Evolutionary conservation across 2,329 filamentous ascomycete species (phyloP), one percentile per base, ranked within the genome.

Genomic region (Hymenoscyphus repandus): DNA sequence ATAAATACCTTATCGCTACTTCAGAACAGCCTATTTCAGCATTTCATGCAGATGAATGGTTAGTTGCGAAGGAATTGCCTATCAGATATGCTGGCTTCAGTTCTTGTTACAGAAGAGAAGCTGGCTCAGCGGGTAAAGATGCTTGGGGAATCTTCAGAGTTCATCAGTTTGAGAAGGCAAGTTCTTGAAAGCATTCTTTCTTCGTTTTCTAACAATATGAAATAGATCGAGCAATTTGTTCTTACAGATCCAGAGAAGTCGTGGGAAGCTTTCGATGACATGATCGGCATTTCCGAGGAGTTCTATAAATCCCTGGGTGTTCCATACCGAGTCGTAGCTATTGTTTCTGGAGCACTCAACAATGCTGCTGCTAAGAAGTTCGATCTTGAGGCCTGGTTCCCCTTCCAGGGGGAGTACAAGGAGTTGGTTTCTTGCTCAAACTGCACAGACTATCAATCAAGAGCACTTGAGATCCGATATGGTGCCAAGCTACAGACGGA

Each of bases 121-220:
- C 93, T 37, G 93, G 93, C 48, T 85, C 88, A 17, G 92, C 93
- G 66, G 86, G 90, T 30, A 87, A 90, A 67, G 90, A 99, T 68
- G 92, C 92, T 1, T 99, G 93, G 93, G 93, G 93, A 50, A 90
- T 97, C 55, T 99, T 96, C 80, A 86, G 93, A 58, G 91, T 97
- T 27, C 93, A 99, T 69, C 92, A 99, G 69, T 99, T 97, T 65
- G 92, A 97, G 70, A 96, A 95, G 80, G 85, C 82, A 57, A 57
- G 63, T 46, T 5, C 17, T 43, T 31, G n/a, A n/a, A 15, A 13
- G 22, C 22, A n/a, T 6, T 40, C n/a, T 40, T 32, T 47, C 54
- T 64, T 1, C 47, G n/a, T 39, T 57, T 46, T n/a, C 12, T 17
- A 13, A 54, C 33, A 38, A 11, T 13, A 51, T 52, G 72, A 41